A percentile compares a stretch with the other conserved stretches of the same genome.
Evolutionary conservation across 805 yeast genomes (phyloP).

Genomic region (Lipomyces yamanashiensis): DNA sequence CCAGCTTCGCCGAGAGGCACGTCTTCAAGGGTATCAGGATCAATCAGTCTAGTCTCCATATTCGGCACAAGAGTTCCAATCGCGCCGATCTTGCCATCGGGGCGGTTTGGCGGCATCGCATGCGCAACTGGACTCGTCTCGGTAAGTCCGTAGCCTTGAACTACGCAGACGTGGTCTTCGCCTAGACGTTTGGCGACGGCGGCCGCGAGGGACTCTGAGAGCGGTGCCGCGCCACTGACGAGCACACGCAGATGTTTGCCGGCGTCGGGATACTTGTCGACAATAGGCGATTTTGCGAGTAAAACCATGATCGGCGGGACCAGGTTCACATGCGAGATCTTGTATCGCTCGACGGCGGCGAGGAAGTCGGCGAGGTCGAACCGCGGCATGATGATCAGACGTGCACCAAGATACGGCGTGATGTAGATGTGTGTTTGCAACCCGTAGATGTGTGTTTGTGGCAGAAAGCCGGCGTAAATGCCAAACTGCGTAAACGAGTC

Average conservation of each 20-base stretch:
- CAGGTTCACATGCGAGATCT: slow-evolving; percentile 49
- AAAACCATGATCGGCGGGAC: slow-evolving; percentile 51
- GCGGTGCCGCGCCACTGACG: slow-evolving; percentile 55
- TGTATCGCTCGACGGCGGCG: slow-evolving; percentile 40
- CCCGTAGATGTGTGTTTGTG: slow-evolving; percentile 46
- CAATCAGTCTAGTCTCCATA: slow-evolving; percentile 56
- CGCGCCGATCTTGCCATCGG: slow-evolving; percentile 47
- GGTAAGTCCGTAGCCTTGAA: slow-evolving; percentile 65
- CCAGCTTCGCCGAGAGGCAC: slow-evolving; percentile 57
- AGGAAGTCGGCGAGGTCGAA: slow-evolving; percentile 46
- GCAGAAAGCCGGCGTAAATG: slow-evolving; percentile 45
- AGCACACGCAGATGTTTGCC: not conserved
- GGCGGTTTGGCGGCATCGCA: slow-evolving; percentile 49
- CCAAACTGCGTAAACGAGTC: slow-evolving; percentile 31
- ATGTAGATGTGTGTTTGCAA: slow-evolving; percentile 41
- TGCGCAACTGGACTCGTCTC: slow-evolving; percentile 49
- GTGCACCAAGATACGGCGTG: slow-evolving; percentile 34
- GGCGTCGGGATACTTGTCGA: slow-evolving; percentile 48
- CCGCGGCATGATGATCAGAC: slow-evolving; percentile 29
- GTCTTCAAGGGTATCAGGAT: slow-evolving; percentile 50
- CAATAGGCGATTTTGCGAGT: slow-evolving; percentile 53
- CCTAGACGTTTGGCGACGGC: slow-evolving; percentile 20
- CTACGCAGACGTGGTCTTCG: slow-evolving; percentile 1
- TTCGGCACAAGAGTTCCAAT: slow-evolving; percentile 53
- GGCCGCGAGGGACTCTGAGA: slow-evolving; percentile 38